Conservation (phyloP, 179 eudicot genomes). For the Silene noctiflora region DNA sequence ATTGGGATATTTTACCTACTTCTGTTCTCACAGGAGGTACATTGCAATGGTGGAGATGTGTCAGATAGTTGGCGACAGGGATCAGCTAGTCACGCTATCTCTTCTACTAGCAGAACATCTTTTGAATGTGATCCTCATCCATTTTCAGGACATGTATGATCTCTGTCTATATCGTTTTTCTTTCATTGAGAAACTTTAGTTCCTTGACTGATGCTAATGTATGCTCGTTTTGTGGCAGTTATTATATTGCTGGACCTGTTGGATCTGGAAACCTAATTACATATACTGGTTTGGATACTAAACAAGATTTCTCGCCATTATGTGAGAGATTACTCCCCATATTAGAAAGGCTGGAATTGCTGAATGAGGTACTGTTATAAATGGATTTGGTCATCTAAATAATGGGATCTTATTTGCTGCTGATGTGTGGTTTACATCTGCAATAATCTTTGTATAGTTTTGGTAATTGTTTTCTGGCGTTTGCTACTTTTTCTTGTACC, state of each 20-base stretch:
- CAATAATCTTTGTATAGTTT: not conserved
- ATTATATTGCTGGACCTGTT: conserved; percentile 29
- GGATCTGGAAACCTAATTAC: conserved; percentile 37
- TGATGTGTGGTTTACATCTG: not conserved
- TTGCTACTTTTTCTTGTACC: not conserved
- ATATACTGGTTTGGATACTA: conserved; percentile 39
- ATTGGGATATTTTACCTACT: not conserved
- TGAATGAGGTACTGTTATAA: conserved; percentile 57
- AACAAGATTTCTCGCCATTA: conserved; percentile 42
- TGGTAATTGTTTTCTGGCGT: not conserved
- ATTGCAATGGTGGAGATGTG: conserved; percentile 95
- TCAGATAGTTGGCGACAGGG: conserved; percentile 76
- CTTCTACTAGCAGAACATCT: conserved; percentile 79
- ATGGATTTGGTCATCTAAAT: not conserved
- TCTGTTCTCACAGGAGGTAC: conserved; percentile 58
- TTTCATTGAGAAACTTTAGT: not conserved
- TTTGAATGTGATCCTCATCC: conserved; percentile 72
- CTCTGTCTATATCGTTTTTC: not conserved
- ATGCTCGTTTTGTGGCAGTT: conserved; percentile 31
- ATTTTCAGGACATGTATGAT: conserved; percentile 79
- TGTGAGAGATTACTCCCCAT: conserved; percentile 63
- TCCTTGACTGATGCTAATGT: not conserved
- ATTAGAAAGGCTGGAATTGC: conserved; percentile 75
- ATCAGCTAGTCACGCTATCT: conserved; percentile 67
- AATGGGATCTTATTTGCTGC: not conserved